Base-by-base conservation (phyloP, 208 protist genomes). In the Vickermania ingenoplastis region DNA sequence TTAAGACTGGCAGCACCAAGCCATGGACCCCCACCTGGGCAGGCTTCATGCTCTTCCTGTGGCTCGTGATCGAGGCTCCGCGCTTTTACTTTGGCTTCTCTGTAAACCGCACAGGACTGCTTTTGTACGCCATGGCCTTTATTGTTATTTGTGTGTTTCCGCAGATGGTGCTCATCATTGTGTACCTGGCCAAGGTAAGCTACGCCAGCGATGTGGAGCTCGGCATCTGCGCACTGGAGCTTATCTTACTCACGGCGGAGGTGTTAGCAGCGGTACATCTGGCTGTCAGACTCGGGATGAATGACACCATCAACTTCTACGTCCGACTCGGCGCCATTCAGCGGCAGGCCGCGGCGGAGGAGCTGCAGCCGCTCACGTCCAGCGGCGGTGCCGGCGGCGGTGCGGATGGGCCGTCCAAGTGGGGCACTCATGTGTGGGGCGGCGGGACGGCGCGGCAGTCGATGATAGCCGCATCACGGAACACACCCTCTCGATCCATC, bases 221-320 rank as follows among this genome's bases (percentile, higher is more conserved):
- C 54, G 61, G 67, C 25, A 41, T 86, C n/a, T 81, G 81, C 54
- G 60, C 81, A 21, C 73, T 66, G 49, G 74, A 91, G 65, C 54
- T 89, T 3, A 69, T 89, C 11, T 45, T 93, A 1, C 56, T 89
- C 17, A 31, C 51, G 1, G 17, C 67, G 3, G 83, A 93, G 67
- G 48, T 67, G 21, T 21, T 87, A 0, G 67, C 68, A 1, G 63
- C 72, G 21, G 48, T 68, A 14, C 51, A 58, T 14, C 36, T 83
- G 22, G n/a, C 84, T 17, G 24, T 52, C 29, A 76, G 69, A 7
- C 49, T 91, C 0, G 74, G 75, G 17, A 56, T 73, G 7, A 74
- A 86, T 55, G 90, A 87, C 59, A 73, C 76, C 22, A 63, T 93
- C 54, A 75, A 93, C 61, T 90, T 80, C 55, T 91, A 84, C 65